These are phyloP conservation scores for Pholiota microspora DNA, from an alignment of 768 basidiomycete genomes.

Conservation along the genomic window DNA sequence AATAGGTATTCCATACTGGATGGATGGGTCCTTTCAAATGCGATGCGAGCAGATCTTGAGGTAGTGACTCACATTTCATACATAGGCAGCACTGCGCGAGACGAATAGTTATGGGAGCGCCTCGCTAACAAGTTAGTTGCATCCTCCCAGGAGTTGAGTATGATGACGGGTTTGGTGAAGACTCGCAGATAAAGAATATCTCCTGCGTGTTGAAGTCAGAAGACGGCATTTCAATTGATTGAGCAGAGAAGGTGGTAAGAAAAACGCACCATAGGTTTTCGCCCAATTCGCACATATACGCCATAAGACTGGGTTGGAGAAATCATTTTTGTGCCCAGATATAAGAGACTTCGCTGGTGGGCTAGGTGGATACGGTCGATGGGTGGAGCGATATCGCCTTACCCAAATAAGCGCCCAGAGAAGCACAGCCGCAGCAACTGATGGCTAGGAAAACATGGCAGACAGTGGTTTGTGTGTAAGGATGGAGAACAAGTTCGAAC, in stretches of 20 bases:
- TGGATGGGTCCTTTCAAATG: background rate
- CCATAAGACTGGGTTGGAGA: background rate
- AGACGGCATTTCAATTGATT: too few relatives aligned
- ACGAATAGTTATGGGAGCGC: constrained; percentile 4
- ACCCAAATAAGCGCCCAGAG: background rate
- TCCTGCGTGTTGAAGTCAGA: background rate
- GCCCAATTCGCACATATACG: background rate
- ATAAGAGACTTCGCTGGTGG: background rate
- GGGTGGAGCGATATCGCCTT: background rate
- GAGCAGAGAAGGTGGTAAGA: too few relatives aligned
- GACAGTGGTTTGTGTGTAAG: too few relatives aligned
- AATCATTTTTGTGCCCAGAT: background rate
- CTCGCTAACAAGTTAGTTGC: background rate
- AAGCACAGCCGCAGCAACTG: too few relatives aligned
- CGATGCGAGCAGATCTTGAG: background rate
- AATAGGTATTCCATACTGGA: background rate
- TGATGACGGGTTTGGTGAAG: background rate
- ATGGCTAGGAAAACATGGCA: too few relatives aligned
- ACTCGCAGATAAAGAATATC: background rate
- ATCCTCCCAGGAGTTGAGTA: constrained; percentile 5
- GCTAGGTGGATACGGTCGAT: background rate
- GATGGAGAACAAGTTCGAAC: too few relatives aligned
- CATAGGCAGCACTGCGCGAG: background rate
- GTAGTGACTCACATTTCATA: background rate
- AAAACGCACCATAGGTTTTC: background rate